Conservation (phyloP, 345 rosid species). For the Xanthoceras sorbifolium region DNA sequence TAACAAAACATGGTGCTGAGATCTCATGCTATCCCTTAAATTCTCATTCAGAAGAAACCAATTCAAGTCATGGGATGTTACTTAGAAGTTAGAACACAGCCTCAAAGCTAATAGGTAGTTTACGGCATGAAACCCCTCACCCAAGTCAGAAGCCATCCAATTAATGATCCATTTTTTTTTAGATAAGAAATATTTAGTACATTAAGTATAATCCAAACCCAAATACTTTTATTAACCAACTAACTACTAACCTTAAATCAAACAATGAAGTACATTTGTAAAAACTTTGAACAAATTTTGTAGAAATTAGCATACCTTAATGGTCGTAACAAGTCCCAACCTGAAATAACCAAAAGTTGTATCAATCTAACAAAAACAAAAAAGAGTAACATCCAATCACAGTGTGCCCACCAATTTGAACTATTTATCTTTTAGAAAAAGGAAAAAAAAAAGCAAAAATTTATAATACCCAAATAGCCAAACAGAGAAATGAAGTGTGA, state of each 20-base stretch:
- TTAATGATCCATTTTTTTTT: too few species aligned
- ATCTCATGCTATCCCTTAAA: conserved; percentile 31
- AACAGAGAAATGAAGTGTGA: too few species aligned
- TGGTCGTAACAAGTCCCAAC: conserved; percentile 44
- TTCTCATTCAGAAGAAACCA: too few species aligned
- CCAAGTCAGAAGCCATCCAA: too few species aligned
- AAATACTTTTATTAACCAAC: not conserved
- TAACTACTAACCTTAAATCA: not conserved
- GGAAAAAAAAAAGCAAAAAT: conserved; percentile 1
- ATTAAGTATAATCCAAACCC: too few species aligned
- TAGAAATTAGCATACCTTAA: conserved; percentile 36
- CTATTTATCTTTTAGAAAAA: too few species aligned
- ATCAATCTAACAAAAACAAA: too few species aligned
- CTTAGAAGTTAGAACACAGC: too few species aligned
- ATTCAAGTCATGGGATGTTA: conserved; percentile 1
- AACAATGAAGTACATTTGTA: not conserved
- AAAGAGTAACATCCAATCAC: too few species aligned
- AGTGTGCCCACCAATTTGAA: too few species aligned
- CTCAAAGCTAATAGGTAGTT: not conserved
- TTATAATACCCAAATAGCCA: not conserved
- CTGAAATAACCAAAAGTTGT: conserved; percentile 31
- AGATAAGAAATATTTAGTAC: too few species aligned
- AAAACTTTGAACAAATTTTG: not conserved
- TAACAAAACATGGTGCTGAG: too few species aligned
- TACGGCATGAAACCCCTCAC: conserved; percentile 6